Base-by-base conservation (phyloP, 2,329 filamentous ascomycete species). In the Cadophora gregata region DNA sequence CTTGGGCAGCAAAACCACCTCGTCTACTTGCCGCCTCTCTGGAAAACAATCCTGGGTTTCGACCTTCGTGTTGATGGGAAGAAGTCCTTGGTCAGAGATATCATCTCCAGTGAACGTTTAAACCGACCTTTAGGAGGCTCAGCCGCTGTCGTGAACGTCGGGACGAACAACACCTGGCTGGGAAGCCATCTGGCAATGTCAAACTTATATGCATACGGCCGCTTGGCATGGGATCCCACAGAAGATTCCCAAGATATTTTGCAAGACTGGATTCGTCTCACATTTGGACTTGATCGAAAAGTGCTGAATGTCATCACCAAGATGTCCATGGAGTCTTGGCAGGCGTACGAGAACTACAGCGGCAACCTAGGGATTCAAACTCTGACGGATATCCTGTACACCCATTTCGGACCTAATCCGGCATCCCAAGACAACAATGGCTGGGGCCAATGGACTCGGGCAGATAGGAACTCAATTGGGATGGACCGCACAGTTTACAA, bases 361-460 rank as follows among this genome's bases (percentile, higher is more conserved):
- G 90, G 90, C 4, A 92, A 92, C 70, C 80, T 92, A 0, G 90
- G 90, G 10, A 83, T 90, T 5, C 89, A 92, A 72, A 92, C 90
- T 0, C 76, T 92, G 55, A 88, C 86, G 0, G 88, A 92, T 72
- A 91, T 91, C 63, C 78, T 90, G 0, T 86, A 87, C 67, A 86
- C 84, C 0, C 89, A 92, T 77, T 90, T 86, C 73, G 90, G 90
- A 0, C 88, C 90, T 0, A 90, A 88, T 65, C 88, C 90, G 1
- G 85, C 83, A 9, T 87, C 86, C 0, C 86, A 89, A 73, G 90
- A 92, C 69, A 81, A 82, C 71, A 92, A 91, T 70, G 84, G 84
- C 2, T 92, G 87, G 87, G 89, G 90, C 10, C 89, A 91, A 74
- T 92, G 90, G 88, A 91, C 89, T 0, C 85, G 90, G 4, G 89